Evolutionary conservation across 768 basidiomycete genomes (phyloP).

Genomic region (Lentinus brumalis): DNA sequence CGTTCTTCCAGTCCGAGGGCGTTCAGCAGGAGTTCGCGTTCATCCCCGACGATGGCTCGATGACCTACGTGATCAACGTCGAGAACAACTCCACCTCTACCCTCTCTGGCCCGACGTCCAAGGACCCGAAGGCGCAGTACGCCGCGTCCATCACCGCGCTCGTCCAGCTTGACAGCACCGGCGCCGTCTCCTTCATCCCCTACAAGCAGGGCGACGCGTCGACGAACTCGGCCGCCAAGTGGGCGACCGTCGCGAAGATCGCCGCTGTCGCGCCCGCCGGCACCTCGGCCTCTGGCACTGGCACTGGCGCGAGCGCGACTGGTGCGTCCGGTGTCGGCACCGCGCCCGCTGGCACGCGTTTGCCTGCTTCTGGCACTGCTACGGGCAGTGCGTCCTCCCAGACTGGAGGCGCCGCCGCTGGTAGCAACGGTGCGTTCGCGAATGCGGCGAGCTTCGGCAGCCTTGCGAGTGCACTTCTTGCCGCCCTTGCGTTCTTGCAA

Average conservation of each 20-base stretch:
- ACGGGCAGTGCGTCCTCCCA: neutral
- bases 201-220: slow-evolving; percentile 49
- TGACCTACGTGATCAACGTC: slow-evolving; percentile 76
- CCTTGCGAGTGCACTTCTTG: slow-evolving; percentile 2
- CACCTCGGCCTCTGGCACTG: slow-evolving; percentile 19
- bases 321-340: neutral
- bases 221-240: slow-evolving; percentile 48
- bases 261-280: slow-evolving; percentile 45
- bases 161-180: slow-evolving; percentile 67
- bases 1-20: slow-evolving; percentile 60
- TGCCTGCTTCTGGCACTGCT: neutral
- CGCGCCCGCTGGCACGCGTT: neutral
- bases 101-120: slow-evolving; percentile 58
- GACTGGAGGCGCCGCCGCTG: neutral
- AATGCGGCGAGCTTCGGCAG: slow-evolving; percentile 1
- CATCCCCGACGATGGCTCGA: slow-evolving; percentile 71
- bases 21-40: slow-evolving; percentile 79
- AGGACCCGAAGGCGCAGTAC: slow-evolving; percentile 63
- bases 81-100: slow-evolving; percentile 67
- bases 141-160: slow-evolving; percentile 62
- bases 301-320: neutral
- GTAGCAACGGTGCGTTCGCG: neutral
- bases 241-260: slow-evolving; percentile 49
- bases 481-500: slow-evolving; percentile 8
- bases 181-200: slow-evolving; percentile 61